These are phyloP conservation scores for Clausena lansium DNA, from an alignment of 345 rosid species.

Conservation along the genomic window DNA sequence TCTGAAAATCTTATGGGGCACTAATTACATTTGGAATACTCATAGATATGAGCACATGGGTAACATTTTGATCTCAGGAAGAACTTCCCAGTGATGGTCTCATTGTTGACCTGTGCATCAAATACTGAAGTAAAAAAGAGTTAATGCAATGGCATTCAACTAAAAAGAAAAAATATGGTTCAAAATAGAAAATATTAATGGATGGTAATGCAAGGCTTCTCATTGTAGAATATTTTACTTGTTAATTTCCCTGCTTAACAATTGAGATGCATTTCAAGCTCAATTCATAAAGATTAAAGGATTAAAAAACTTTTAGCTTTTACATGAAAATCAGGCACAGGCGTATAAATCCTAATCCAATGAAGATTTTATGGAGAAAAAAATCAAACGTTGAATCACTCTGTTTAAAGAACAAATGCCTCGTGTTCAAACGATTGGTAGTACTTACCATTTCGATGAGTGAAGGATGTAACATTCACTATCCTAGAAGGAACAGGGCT, in stretches of 20 bases:
- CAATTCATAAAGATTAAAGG: too few species aligned
- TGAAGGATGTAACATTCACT: slow-evolving; percentile 89
- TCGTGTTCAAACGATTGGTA: not conserved
- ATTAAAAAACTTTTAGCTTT: not conserved
- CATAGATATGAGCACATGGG: slow-evolving; percentile 61
- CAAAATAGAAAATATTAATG: not conserved
- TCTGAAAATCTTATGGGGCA: not conserved
- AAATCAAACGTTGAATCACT: slow-evolving; percentile 1
- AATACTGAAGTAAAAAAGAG: slow-evolving; percentile 35
- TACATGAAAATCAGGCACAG: not conserved
- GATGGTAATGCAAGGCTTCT: not conserved
- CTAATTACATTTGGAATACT: slow-evolving; percentile 78
- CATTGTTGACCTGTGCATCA: slow-evolving; percentile 50
- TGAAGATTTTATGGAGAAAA: not conserved
- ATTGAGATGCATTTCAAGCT: not conserved
- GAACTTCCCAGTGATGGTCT: slow-evolving; percentile 52
- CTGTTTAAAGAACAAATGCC: not conserved
- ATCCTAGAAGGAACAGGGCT: slow-evolving; percentile 80
- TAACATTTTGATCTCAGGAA: slow-evolving; percentile 48
- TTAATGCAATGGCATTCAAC: not conserved
- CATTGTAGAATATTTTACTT: not conserved
- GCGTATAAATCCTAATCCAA: not conserved
- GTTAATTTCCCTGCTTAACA: not conserved
- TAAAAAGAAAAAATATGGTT: not conserved
- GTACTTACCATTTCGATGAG: slow-evolving; percentile 68